A percentile compares a stretch with the other conserved stretches of the same genome.
Conservation (phyloP, 75 land plant genomes). For the Sequoia sempervirens region DNA sequence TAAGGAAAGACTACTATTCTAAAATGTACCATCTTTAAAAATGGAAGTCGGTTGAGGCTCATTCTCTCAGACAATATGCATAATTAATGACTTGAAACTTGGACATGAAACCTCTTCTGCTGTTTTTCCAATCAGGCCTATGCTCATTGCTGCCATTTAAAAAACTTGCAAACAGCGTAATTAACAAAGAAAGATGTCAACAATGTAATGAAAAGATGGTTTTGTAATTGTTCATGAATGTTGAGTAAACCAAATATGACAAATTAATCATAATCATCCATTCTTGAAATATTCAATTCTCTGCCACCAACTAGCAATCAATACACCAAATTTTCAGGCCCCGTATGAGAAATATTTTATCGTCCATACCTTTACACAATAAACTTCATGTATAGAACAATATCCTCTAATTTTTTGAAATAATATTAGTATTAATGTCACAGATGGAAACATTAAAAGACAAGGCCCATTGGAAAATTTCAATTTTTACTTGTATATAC, state of each 20-base stretch:
- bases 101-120: neutral
- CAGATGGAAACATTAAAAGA: neutral
- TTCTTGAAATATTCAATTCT: too few relatives aligned
- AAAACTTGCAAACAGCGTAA: neutral
- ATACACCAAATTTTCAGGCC: neutral
- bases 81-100: neutral
- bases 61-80: neutral
- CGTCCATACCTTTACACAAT: neutral
- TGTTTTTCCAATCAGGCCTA: neutral
- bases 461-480: neutral
- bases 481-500: neutral
- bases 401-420: neutral
- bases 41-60: neutral
- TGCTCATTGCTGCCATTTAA: neutral
- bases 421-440: neutral
- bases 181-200: too few relatives aligned
- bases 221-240: neutral
- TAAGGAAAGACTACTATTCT: too few relatives aligned
- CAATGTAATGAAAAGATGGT: neutral
- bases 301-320: neutral
- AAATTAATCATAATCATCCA: too few relatives aligned
- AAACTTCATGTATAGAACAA: neutral
- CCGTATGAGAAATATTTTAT: neutral
- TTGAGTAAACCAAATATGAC: too few relatives aligned
- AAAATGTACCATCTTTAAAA: too few relatives aligned